phyloP scores from a whole-genome alignment of 2,329 filamentous ascomycete genomes.

The Coleophoma cylindrospora region DNA sequence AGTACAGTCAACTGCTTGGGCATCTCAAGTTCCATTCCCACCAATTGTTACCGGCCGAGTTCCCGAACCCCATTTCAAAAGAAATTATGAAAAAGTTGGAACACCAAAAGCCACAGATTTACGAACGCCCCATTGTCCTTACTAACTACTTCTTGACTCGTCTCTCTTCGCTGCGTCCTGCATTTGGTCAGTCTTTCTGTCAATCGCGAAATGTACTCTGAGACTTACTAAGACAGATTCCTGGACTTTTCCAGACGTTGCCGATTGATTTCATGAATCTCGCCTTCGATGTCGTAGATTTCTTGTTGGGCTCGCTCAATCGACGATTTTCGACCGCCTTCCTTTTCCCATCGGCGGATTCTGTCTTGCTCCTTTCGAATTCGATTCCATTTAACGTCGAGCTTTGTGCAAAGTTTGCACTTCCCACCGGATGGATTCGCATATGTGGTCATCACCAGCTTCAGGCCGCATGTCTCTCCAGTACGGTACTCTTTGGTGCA shows the following conservation, averaged over 20 bases:
- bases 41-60: too few species aligned
- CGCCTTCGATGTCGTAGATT: constrained; percentile 58
- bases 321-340: constrained; percentile 58
- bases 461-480: constrained; percentile 93
- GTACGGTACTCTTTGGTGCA: constrained; percentile 94
- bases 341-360: constrained; percentile 70
- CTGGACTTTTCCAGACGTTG: constrained; percentile 29
- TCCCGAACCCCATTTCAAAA: too few species aligned
- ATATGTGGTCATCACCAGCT: constrained; percentile 74
- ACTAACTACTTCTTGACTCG: too few species aligned
- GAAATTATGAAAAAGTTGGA: too few species aligned
- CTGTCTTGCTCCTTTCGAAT: constrained; percentile 70
- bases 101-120: too few species aligned
- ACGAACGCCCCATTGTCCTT: too few species aligned
- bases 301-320: constrained; percentile 68
- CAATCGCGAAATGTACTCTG: too few species aligned
- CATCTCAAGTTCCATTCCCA: too few species aligned
- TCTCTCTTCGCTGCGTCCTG: too few species aligned
- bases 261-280: constrained; percentile 45
- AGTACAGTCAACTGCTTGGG: too few species aligned
- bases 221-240: neutral
- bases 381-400: constrained; percentile 77
- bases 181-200: too few species aligned
- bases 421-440: constrained; percentile 45
- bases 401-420: constrained; percentile 86